These are phyloP conservation scores for Chlorella sp. DNA, from an alignment of 139 green algal species.

Conservation along the genomic window DNA sequence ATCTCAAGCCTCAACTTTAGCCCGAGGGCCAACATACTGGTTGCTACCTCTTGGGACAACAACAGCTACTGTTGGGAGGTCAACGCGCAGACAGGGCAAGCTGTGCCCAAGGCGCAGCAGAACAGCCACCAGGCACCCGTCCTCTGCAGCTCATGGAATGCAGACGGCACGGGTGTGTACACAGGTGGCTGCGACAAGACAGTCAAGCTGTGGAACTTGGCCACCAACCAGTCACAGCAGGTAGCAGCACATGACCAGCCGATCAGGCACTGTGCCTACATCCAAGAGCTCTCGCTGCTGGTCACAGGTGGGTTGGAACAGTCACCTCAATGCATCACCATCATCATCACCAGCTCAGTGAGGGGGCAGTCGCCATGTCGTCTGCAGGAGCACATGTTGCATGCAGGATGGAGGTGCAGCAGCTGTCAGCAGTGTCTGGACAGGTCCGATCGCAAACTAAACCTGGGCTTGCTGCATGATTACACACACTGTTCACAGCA, in stretches of 20 bases:
- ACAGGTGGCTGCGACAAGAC: conserved; percentile 80
- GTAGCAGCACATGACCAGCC: conserved; percentile 71
- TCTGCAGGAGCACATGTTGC: no score
- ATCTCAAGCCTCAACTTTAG: conserved; percentile 85
- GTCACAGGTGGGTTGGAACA: no score
- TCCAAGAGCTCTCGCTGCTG: conserved; percentile 71
- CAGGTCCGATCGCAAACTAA: no score
- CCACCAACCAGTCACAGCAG: conserved; percentile 66
- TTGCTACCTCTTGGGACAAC: conserved; percentile 86
- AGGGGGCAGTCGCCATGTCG: no score
- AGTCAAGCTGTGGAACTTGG: conserved; percentile 90
- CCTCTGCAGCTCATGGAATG: conserved; percentile 80
- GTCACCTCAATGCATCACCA: no score
- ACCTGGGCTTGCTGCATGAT: no score
- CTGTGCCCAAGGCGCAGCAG: conserved; percentile 72
- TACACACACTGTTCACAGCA: no score
- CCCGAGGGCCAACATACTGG: conserved; percentile 72
- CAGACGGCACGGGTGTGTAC: conserved; percentile 65
- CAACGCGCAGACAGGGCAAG: conserved; percentile 46
- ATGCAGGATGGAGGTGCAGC: no score
- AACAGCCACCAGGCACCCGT: conserved; percentile 67
- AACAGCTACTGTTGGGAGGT: conserved; percentile 54
- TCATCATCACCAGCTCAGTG: no score
- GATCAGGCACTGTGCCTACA: conserved; percentile 55
- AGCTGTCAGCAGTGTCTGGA: no score